Evolutionary conservation across 106 monocot species (phyloP), one percentile per base, ranked within the genome.

Genomic region (Gastrodia elata): DNA sequence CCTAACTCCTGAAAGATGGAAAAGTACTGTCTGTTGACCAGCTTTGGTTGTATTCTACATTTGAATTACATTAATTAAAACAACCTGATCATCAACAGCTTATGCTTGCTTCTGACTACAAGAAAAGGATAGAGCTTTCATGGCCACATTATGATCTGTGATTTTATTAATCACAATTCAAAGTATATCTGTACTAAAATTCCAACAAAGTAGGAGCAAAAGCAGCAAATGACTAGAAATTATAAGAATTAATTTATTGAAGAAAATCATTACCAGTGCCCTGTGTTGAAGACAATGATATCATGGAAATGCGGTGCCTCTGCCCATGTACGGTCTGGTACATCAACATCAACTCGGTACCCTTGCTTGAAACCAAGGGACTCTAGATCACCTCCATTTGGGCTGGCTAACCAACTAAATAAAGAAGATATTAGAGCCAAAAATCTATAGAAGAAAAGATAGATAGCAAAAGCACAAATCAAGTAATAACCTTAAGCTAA

Each of bases 261-360:
- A 32, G 4, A 39, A 39, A 15, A 38, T 26, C 14, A 73, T 75
- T 87, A 98, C 98, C 98, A 98, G 78, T 98, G 98, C 38, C 98
- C 98, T 22, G 98, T 93, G 75, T 93, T 98, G 38, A 98, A 87
- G 18, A 98, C 79, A 33, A 98, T 80, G 78, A 98, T 84, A 72
- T 98, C 83, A 87, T 98, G 91, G 65, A 98, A 93, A 22, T 8
- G 35, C 4, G 74, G 84, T 68, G 91, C 93, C 49, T 93, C 80
- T 13, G 75, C 79, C 98, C 98, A 98, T 43, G 90, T 84, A 1
- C 69, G 79, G 6, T 87, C 86, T 27, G 98, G 93, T 71, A 93
- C 72, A 80, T 98, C 93, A 52, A 98, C 88, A 79, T 98, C 98
- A 35, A 98, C 82, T 71, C 82, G 83, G 65, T 98, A 93, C 34